Percentiles rank a stretch among this genome's conserved stretches.
phyloP scores from a whole-genome alignment of 768 basidiomycete species.

The Sutorius australiensis region DNA sequence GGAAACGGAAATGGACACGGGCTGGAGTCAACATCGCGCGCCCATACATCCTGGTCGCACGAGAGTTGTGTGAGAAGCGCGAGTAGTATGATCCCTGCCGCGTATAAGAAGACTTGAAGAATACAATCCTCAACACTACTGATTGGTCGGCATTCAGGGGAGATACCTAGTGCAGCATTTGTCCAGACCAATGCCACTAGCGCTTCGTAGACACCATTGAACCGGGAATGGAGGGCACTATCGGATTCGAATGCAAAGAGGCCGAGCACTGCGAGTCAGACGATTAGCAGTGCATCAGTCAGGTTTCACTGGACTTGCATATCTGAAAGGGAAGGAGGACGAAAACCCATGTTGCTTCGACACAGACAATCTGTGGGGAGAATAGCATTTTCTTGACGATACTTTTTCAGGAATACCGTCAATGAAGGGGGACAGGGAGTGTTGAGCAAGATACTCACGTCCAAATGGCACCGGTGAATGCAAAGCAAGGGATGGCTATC shows the following conservation, averaged over 20 bases:
- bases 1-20: slow-evolving; percentile 57
- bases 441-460: slow-evolving; percentile 28
- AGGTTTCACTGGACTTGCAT: slow-evolving; percentile 32
- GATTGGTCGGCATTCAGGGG: background rate
- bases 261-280: slow-evolving; percentile 26
- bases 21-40: slow-evolving; percentile 53
- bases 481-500: slow-evolving; percentile 32
- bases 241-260: slow-evolving; percentile 31
- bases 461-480: slow-evolving; percentile 17
- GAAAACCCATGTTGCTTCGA: slow-evolving; percentile 43
- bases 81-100: slow-evolving; percentile 36
- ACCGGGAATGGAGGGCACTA: slow-evolving; percentile 15
- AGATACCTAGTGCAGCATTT: slow-evolving; percentile 42
- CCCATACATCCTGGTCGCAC: slow-evolving; percentile 50
- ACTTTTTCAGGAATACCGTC: slow-evolving; percentile 12
- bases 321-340: slow-evolving; percentile 50
- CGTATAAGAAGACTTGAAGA: slow-evolving; percentile 43
- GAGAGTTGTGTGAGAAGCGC: slow-evolving; percentile 46
- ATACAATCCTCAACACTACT: background rate
- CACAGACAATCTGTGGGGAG: slow-evolving; percentile 44
- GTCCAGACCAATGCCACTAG: slow-evolving; percentile 38
- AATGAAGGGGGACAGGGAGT: background rate
- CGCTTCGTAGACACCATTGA: slow-evolving; percentile 18
- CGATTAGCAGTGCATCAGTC: background rate
- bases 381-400: slow-evolving; percentile 27